These are phyloP conservation scores for Sungouiella blattae DNA, from an alignment of 805 yeast genomes.

Conservation along the genomic window DNA sequence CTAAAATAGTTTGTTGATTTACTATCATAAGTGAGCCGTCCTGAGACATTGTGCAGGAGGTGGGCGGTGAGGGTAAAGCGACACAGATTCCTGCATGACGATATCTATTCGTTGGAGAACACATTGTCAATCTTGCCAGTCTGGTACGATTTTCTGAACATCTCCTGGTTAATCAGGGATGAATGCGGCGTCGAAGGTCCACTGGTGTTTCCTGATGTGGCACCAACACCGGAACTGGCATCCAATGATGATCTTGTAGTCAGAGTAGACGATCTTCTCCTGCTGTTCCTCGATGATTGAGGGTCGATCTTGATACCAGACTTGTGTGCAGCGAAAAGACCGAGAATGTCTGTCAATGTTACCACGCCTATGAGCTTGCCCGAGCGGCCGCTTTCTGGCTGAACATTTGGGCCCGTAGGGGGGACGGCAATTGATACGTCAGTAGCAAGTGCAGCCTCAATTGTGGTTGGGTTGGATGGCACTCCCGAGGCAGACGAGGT, in stretches of 20 bases:
- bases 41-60: too few species aligned
- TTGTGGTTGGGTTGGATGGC: slow-evolving; percentile 10
- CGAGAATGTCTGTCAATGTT: slow-evolving; percentile 84
- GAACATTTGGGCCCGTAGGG: slow-evolving; percentile 12
- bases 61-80: too few species aligned
- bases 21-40: too few species aligned
- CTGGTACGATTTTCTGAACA: slow-evolving; percentile 17
- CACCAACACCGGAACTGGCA: slow-evolving; percentile 4
- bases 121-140: slow-evolving; percentile 4
- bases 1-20: too few species aligned
- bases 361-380: slow-evolving; percentile 90
- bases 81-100: too few species aligned
- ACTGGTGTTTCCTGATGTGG: too few species aligned
- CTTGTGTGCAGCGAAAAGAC: slow-evolving; percentile 69
- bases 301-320: slow-evolving; percentile 78
- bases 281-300: slow-evolving; percentile 78
- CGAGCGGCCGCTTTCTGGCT: slow-evolving; percentile 44
- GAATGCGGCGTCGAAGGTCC: slow-evolving; percentile 11
- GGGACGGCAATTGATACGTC: slow-evolving; percentile 19
- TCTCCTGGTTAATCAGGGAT: slow-evolving; percentile 14
- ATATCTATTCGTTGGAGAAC: slow-evolving; percentile 3
- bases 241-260: slow-evolving; percentile 20
- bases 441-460: slow-evolving; percentile 13
- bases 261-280: slow-evolving; percentile 59
- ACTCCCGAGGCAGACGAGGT: slow-evolving; percentile 4